Evolutionary conservation across 257 asterid species (phyloP).

Genomic region (Nyctanthes arbortristis): DNA sequence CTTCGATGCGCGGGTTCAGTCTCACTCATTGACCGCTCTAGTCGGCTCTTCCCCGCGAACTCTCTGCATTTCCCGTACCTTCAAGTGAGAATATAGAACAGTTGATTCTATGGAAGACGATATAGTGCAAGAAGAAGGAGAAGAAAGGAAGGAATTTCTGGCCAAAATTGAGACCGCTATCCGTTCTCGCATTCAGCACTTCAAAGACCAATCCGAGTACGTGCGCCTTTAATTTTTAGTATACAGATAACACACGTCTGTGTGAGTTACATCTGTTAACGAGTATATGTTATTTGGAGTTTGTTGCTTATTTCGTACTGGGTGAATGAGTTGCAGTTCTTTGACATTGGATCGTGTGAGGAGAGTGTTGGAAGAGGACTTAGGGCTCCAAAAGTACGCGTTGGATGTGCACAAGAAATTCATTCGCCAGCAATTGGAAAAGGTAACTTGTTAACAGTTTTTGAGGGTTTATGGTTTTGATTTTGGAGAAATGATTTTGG

Average conservation of each 20-base stretch:
- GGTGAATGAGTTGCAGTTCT: constrained; percentile 44
- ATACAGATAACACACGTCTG: no score
- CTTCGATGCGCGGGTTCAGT: background rate
- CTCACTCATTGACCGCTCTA: background rate
- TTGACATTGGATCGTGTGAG: constrained; percentile 70
- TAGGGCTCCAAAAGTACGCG: constrained; percentile 63
- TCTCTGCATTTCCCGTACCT: background rate
- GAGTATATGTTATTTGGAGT: background rate
- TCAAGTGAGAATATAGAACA: background rate
- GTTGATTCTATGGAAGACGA: background rate
- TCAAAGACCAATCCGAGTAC: constrained; percentile 69
- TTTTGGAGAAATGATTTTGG: no score
- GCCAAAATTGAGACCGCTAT: constrained; percentile 52
- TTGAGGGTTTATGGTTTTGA: no score
- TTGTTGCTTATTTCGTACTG: constrained; percentile 10
- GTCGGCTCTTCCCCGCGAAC: background rate
- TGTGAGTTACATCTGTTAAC: background rate
- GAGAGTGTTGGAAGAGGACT: constrained; percentile 80
- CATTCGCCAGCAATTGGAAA: constrained; percentile 54
- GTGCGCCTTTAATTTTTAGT: background rate
- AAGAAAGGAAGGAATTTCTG: constrained; percentile 36
- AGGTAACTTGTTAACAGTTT: constrained; percentile 47
- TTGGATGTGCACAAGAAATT: constrained; percentile 80
- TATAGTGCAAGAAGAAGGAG: constrained; percentile 42
- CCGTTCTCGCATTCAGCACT: constrained; percentile 60